Conservation (phyloP, 2,329 filamentous ascomycete genomes). For the Aureobasidium sp. region DNA sequence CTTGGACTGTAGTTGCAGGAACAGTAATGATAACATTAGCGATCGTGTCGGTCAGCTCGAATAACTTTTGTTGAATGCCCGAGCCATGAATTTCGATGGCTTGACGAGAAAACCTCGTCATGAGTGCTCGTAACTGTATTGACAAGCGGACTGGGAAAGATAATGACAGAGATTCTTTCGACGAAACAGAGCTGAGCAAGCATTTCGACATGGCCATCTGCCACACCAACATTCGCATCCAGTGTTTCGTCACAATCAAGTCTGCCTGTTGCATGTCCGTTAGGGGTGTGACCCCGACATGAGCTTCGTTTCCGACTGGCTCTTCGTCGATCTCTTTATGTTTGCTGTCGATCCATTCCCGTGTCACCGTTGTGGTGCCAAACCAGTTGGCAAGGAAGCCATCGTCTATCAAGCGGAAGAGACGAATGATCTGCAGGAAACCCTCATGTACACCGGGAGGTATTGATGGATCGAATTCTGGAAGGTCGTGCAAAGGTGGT, state of each 20-base stretch:
- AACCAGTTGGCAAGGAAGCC: slow-evolving; percentile 40
- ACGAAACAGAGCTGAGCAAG: slow-evolving; percentile 30
- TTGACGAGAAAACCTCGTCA: slow-evolving; percentile 33
- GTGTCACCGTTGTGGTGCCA: slow-evolving; percentile 23
- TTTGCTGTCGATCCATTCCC: slow-evolving; percentile 38
- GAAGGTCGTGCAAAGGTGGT: slow-evolving; percentile 30
- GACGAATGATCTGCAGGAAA: slow-evolving; percentile 37
- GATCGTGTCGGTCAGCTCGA: slow-evolving; percentile 53
- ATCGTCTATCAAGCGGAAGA: slow-evolving; percentile 36
- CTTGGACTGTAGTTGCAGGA: slow-evolving; percentile 37
- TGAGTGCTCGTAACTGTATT: slow-evolving; percentile 34
- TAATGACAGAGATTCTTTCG: slow-evolving; percentile 27
- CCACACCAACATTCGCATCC: slow-evolving; percentile 42
- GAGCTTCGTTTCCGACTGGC: slow-evolving; percentile 15
- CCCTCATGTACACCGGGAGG: slow-evolving; percentile 32
- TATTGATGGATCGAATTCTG: slow-evolving; percentile 33
- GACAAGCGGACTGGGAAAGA: slow-evolving; percentile 39
- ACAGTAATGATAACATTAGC: slow-evolving; percentile 49
- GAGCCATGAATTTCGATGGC: slow-evolving; percentile 48
- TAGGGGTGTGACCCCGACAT: slow-evolving; percentile 16
- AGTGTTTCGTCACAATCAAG: slow-evolving; percentile 42
- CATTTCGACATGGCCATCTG: slow-evolving; percentile 42
- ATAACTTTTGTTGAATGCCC: slow-evolving; percentile 50
- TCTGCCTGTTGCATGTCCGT: slow-evolving; percentile 40
- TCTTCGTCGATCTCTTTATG: slow-evolving; percentile 35